phyloP scores from a whole-genome alignment of 257 asterid species.

The Jasminum sambac region DNA sequence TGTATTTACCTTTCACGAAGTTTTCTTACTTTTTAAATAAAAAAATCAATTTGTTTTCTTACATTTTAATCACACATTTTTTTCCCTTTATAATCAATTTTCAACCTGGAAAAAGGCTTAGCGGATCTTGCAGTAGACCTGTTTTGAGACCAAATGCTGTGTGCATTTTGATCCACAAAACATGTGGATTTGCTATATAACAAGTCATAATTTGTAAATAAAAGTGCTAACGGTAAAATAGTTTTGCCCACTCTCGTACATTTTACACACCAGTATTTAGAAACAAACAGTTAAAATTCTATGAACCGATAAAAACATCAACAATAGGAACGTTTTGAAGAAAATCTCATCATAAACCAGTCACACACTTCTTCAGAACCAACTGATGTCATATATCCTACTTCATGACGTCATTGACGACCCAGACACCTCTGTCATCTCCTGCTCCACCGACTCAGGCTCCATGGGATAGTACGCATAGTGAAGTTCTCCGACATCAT shows the following conservation, averaged over 20 bases:
- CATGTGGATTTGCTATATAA: neutral
- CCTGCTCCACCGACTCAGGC: constrained; percentile 70
- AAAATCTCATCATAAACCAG: neutral
- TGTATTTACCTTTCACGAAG: too few species aligned
- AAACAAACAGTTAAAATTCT: neutral
- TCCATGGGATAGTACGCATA: constrained; percentile 72
- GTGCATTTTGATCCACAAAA: too few species aligned
- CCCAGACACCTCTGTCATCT: constrained; percentile 64
- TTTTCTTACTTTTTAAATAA: too few species aligned
- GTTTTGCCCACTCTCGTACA: neutral
- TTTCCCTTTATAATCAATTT: too few species aligned
- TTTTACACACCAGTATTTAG: neutral
- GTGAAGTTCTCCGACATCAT: constrained; percentile 93
- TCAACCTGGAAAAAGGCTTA: too few species aligned
- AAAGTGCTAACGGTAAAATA: neutral
- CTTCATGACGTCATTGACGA: constrained; percentile 35
- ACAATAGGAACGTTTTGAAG: neutral
- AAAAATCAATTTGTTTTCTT: too few species aligned
- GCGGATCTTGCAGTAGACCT: too few species aligned
- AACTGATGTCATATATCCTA: constrained; percentile 24
- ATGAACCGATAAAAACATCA: neutral
- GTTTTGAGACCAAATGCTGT: too few species aligned
- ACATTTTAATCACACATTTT: too few species aligned
- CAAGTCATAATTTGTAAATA: neutral
- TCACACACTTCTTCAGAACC: neutral